Base-by-base conservation (phyloP, 768 basidiomycete genomes). In the Ramaria sp. region DNA sequence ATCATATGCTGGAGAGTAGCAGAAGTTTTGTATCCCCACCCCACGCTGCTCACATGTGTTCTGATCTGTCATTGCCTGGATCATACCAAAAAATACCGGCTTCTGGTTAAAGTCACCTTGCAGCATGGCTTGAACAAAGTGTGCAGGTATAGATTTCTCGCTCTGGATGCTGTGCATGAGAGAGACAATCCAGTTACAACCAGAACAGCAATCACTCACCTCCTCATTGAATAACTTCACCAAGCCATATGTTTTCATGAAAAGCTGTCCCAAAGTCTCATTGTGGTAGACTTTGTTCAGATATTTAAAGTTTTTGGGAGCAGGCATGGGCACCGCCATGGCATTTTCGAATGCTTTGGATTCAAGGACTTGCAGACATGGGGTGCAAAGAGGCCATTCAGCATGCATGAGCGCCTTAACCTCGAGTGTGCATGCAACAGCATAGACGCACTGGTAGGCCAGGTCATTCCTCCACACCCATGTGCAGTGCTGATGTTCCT, bases 1-100 rank as follows among this genome's bases (percentile, higher is more conserved):
- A 7, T 69, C 64, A 30, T 63, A 66, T 0, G 59, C 67, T 2
- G 70, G 70, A 1, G 68, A 50, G 57, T 73, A 73, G 4, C 59
- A 50, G 60, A 73, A 70, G 51, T 74, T 73, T 51, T 72, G 71
- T 58, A 64, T 62, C 0, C 71, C 72, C 1, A 66, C 62, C 0
- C 70, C 71, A 0, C 65, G 61, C 3, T 63, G 62, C 20, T 70
- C 60, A 1, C 63, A 51, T 12, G 72, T 71, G 0, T 41, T 19
- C 9, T 62, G 57, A 0, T 45, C 30, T 0, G 69, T 65, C 52
- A 72, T 64, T 1, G 69, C 73, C n/a, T 68, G 43, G 0, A 74
- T 45, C 0, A 73, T 52, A 0, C 65, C 70, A 7, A 60, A 37
- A 48, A 73, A 68, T 6, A 71, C 69, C 0, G 58, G 48, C 11